Conservation (phyloP, 2,329 filamentous ascomycete genomes). For the Fusarium sulawesiense region DNA sequence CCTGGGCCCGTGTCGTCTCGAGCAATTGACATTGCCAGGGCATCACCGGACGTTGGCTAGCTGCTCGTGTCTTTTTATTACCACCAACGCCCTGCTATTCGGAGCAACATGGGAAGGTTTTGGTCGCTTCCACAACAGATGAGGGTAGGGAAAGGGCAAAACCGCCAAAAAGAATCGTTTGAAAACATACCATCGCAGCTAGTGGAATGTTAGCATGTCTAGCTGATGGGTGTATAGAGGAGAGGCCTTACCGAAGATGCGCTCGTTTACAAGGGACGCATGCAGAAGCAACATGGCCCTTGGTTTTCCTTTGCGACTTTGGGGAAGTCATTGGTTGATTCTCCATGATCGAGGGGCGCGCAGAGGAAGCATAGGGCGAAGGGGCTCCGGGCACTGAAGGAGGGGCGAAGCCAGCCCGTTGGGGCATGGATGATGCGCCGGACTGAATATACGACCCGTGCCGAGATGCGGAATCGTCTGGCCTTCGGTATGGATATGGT, state of each 20-base stretch:
- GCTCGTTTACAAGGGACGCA: slow-evolving; percentile 89
- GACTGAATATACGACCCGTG: slow-evolving; percentile 44
- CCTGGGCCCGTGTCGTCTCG: background rate
- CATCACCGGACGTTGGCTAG: background rate
- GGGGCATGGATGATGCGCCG: slow-evolving; percentile 27
- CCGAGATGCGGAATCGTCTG: slow-evolving; percentile 43
- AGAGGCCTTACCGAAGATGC: slow-evolving; percentile 71
- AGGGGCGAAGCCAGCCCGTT: slow-evolving; percentile 41
- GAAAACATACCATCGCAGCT: slow-evolving; percentile 73
- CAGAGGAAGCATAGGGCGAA: slow-evolving; percentile 40
- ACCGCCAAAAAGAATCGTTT: slow-evolving; percentile 3
- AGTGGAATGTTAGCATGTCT: slow-evolving; percentile 25
- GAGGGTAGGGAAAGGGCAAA: background rate
- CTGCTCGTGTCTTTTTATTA: background rate
- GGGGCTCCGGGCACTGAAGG: slow-evolving; percentile 31
- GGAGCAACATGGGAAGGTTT: background rate
- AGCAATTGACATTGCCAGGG: background rate
- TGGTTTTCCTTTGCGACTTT: slow-evolving; percentile 74
- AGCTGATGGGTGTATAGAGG: background rate
- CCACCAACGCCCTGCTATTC: background rate
- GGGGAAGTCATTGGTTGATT: slow-evolving; percentile 63
- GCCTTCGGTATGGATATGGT: slow-evolving; percentile 44
- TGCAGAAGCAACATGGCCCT: slow-evolving; percentile 85
- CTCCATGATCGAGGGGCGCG: slow-evolving; percentile 56
- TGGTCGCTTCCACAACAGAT: background rate